Conservation (phyloP, 371 early-diverging fungal species). For the Choanephora cucurbitarum region DNA sequence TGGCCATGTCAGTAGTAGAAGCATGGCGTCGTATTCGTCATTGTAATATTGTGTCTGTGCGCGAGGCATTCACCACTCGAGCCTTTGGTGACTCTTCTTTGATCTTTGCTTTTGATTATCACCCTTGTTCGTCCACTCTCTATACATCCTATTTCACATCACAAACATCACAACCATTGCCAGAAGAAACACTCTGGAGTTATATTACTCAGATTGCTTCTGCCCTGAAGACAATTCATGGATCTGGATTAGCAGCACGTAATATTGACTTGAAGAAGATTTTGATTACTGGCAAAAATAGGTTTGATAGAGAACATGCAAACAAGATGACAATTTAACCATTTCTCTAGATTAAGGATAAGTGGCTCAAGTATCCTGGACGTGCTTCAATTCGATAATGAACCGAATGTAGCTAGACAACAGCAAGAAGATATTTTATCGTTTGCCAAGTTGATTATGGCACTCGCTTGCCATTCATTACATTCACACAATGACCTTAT, state of each 20-base stretch:
- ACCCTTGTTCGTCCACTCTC: conserved; percentile 80
- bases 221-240: conserved; percentile 83
- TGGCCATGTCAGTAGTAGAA: conserved; percentile 82
- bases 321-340: background rate
- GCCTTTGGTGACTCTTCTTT: conserved; percentile 93
- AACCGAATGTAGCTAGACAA: conserved; percentile 61
- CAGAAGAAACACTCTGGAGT: conserved; percentile 83
- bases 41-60: conserved; percentile 82
- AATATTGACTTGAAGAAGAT: conserved; percentile 82
- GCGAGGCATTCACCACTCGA: conserved; percentile 94
- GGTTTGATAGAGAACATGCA: conserved; percentile 41
- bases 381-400: conserved; percentile 72
- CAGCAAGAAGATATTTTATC: conserved; percentile 85
- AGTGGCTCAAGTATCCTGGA: conserved; percentile 86
- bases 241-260: conserved; percentile 79
- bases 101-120: conserved; percentile 85
- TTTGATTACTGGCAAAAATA: conserved; percentile 74
- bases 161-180: conserved; percentile 48
- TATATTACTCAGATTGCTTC: conserved; percentile 84
- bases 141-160: conserved; percentile 62
- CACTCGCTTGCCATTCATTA: conserved; percentile 75
- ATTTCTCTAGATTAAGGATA: conserved; percentile 65
- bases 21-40: conserved; percentile 82
- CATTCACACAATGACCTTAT: conserved; percentile 70
- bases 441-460: conserved; percentile 82